Evolutionary conservation across 2,329 filamentous ascomycete genomes (phyloP), one percentile per base, ranked within the genome.

Genomic region (Pseudopithomyces maydicus): DNA sequence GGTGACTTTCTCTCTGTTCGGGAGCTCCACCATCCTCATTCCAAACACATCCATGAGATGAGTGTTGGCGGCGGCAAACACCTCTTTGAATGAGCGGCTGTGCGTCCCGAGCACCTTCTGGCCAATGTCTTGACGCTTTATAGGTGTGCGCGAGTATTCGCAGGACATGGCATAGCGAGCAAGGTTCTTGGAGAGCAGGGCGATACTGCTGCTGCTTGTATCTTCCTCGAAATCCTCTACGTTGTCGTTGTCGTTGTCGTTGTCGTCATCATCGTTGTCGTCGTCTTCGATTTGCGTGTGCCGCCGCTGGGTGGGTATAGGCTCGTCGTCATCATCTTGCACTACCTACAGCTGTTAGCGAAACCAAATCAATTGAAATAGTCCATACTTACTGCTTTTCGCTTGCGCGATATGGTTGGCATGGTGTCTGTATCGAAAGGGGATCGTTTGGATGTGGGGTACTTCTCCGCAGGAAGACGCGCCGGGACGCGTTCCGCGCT

Each of bases 11-110:
- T 97, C 94, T 68, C 85, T 85, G 1, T 84, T 81, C 0, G 95
- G 92, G 48, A 98, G 81, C 77, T 97, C 93, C 3, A 86, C 82
- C 82, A 99, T 85, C 73, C 93, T 85, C 92, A 98, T 97, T n/a
- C 95, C 95, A 77, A 97, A 98, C 1, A 88, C 83, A 1, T 79
- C 78, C 46, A 83, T 81, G 36, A 99, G 79, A 63, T 90, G 85
- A 33, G 80, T 77, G 74, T 99, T 94, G 41, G 94, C 91, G 39
- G 84, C 80, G 0, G 85, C 84, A 69, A 97, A 97, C 3, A 97
- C 86, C 12, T 78, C 74, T 71, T 87, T 92, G 74, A 97, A 98
- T 35, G 87, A 80, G 32, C 89, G 82, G 6, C 86, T 84, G 44
- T 87, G 83, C 17, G 84, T 79, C 0, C 90, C 90, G 10, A 97